Evolutionary conservation across 2,329 filamentous ascomycete species (phyloP), one percentile per base, ranked within the genome.

Genomic region (Gremmenia infestans): DNA sequence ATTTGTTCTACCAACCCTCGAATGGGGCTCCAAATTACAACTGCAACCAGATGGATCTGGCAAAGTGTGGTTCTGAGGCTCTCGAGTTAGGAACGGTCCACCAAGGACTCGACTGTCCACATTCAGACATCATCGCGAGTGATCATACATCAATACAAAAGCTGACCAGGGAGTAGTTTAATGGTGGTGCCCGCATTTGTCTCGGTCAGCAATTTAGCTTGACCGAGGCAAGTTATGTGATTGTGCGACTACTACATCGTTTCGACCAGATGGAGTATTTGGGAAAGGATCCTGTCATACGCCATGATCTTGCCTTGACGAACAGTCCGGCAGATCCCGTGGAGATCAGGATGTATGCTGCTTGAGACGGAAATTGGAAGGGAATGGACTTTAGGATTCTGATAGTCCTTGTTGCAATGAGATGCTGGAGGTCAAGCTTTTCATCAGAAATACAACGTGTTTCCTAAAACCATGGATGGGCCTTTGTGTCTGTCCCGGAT

Each of bases 121-220:
- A 32, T 4, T 3, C 28, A 11, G 4, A 40, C 17, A 48, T 42
- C 35, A 17, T 32, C 47, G n/a, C 36, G 6, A 15, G 17, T 48
- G 40, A 48, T 32, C 7, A 6, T 17, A 9, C 8, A 32, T 9
- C 28, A 32, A 32, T 32, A 32, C 28, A 32, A 11, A 32, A 11
- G 9, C 28, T 32, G 9, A 32, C 9, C 28, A 32, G 9, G 37
- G 35, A 12, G 3, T 36, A 62, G 65, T 72, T 75, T 56, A 72
- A 74, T 54, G 69, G 70, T 4, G 72, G 73, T 14, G 68, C 71
- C 3, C 65, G 72, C 7, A 70, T 73, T 39, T 73, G 70, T 49
- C 57, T 72, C 19, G 72, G 67, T 19, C 68, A 73, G 48, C 71
- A 73, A 62, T 73, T 72, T 54, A 70, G 70, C 17, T 62, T 73